phyloP scores from a whole-genome alignment of 2,329 filamentous ascomycete genomes.

The Penicillium sp. region DNA sequence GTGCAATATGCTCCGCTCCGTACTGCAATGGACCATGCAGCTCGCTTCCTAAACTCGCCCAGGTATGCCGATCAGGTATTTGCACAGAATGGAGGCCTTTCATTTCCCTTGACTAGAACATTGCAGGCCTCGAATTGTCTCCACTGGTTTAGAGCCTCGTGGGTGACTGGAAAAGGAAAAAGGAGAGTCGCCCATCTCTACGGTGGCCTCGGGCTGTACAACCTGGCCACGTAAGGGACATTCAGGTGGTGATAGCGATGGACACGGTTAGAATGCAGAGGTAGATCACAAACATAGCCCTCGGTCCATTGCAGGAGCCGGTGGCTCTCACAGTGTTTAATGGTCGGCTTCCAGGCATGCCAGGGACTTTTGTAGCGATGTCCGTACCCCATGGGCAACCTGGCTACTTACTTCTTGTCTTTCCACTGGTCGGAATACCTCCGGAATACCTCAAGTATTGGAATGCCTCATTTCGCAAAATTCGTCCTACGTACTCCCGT shows the following conservation, averaged over 20 bases:
- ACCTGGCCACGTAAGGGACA: constrained; percentile 18
- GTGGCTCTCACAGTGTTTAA: not conserved
- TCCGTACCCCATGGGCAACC: not conserved
- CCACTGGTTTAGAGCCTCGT: not conserved
- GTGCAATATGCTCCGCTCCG: not conserved
- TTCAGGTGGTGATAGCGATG: constrained; percentile 13
- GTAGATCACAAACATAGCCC: constrained; percentile 15
- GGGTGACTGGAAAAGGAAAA: constrained; percentile 5
- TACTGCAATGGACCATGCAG: constrained; percentile 1
- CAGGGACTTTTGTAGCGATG: constrained; percentile 7
- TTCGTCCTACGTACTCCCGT: not conserved
- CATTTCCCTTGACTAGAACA: not conserved
- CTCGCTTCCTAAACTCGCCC: constrained; percentile 3
- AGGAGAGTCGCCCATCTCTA: not conserved
- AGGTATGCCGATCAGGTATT: not conserved
- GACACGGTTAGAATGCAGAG: constrained; percentile 13
- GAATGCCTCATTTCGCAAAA: constrained; percentile 6
- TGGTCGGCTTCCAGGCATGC: constrained; percentile 11
- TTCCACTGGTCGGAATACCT: not conserved
- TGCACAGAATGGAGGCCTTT: not conserved
- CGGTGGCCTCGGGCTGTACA: constrained; percentile 10
- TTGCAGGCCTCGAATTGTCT: not conserved
- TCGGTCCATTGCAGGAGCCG: constrained; percentile 2
- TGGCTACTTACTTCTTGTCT: not conserved
- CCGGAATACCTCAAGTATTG: not conserved